Evolutionary conservation across 192 early-diverging fungal species (phyloP), one percentile per base, ranked within the genome.

Genomic region (Geranomyces michiganensis): DNA sequence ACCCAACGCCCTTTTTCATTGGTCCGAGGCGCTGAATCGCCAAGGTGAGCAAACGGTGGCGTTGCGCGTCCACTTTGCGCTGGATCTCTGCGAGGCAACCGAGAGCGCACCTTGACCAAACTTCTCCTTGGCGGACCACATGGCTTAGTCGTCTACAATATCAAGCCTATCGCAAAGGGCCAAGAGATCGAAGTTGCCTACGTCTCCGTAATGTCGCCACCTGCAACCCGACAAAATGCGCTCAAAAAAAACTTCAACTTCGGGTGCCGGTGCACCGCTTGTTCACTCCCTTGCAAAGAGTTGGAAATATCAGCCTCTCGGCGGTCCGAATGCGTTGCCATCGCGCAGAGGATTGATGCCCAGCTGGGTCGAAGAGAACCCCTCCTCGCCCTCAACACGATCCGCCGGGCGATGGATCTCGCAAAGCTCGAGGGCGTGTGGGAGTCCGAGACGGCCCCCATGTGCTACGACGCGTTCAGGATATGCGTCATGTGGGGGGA

Each of bases 401-500:
- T 55, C 51, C 51, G 51, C 26, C 51, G 51, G 21, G 51, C 51
- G 21, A 55, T 55, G 51, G 51, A 55, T 15, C 51, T 55, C 51
- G 19, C 51, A 27, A 27, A 55, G 26, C 51, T 55, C 51, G 51
- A 55, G 51, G 51, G 51, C 51, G 21, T 55, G 26, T 55, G 51
- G 51, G 51, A 55, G 51, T 55, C 51, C 15, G 51, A 55, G 51
- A 55, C 51, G 8, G 51, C 51, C 19, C 51, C 51, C 6, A 4
- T 55, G 26, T 55, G 51, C 51, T 55, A 55, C 51, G 51, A 55
- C 26, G 51, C 51, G 51, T 55, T 55, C 51, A n/a, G 51, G 51
- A 55, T 55, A 55, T 55, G 51, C 51, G 51, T 55, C 51, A 55
- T 55, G 51, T 55, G 51, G 51, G 51, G 51, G 14, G 51, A 55